phyloP scores from a whole-genome alignment of 305 asterid genomes.

The Lippia alba region DNA sequence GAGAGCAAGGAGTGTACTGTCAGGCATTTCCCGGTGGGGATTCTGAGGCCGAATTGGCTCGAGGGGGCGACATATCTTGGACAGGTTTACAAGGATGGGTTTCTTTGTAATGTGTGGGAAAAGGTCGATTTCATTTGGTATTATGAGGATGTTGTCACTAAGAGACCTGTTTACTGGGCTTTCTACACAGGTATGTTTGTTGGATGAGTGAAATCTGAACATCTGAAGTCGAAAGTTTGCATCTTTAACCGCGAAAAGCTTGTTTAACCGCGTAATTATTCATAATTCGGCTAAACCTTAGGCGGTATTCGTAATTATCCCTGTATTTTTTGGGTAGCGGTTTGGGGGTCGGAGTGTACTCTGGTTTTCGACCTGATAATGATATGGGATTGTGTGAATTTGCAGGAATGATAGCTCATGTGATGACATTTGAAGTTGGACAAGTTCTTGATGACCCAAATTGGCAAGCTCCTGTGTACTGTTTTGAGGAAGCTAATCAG shows the following conservation, averaged over 20 bases:
- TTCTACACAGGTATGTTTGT: conserved; percentile 43
- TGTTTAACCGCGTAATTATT: no score
- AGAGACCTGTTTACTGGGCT: conserved; percentile 69
- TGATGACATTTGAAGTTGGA: conserved; percentile 86
- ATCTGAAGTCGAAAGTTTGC: background rate
- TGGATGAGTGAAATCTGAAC: background rate
- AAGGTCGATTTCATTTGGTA: conserved; percentile 69
- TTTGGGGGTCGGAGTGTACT: no score
- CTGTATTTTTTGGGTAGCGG: no score
- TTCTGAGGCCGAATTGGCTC: conserved; percentile 69
- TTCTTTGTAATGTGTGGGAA: conserved; percentile 72
- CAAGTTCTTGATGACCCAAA: conserved; percentile 60
- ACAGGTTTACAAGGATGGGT: conserved; percentile 60
- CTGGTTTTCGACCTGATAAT: no score
- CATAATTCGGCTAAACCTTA: no score
- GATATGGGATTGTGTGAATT: conserved; percentile 1
- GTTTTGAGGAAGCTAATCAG: conserved; percentile 42
- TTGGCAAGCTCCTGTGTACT: conserved; percentile 78
- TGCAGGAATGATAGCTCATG: conserved; percentile 62
- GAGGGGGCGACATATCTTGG: conserved; percentile 62
- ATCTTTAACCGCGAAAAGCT: no score
- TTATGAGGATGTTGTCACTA: conserved; percentile 69
- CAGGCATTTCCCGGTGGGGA: conserved; percentile 62
- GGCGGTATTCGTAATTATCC: no score
- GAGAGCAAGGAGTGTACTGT: conserved; percentile 47